phyloP scores from a whole-genome alignment of 306 rosid genomes.

The Biancaea sappan region DNA sequence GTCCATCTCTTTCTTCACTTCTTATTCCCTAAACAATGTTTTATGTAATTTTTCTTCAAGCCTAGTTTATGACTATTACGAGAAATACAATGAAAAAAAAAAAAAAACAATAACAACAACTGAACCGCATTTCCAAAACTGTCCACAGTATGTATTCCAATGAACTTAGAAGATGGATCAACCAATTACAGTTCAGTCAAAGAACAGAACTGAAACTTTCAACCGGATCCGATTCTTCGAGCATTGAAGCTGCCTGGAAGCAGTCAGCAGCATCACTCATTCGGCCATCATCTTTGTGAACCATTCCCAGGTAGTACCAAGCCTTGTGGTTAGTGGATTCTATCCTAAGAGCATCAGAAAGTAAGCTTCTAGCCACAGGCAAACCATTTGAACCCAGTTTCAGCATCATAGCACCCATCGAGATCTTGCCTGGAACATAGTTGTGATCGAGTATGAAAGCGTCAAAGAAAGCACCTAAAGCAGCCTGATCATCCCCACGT shows the following conservation, averaged over 20 bases:
- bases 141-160: constrained; percentile 6
- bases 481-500: constrained; percentile 57
- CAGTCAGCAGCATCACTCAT: constrained; percentile 78
- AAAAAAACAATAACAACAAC: not conserved
- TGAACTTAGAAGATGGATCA: constrained; percentile 8
- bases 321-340: constrained; percentile 85
- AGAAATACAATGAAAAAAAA: not conserved
- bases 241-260: constrained; percentile 96
- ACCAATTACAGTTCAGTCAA: constrained; percentile 42
- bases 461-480: constrained; percentile 50
- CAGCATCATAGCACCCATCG: constrained; percentile 52
- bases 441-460: constrained; percentile 66
- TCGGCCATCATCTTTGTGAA: constrained; percentile 79
- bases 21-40: constrained; percentile 33
- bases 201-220: constrained; percentile 70
- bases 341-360: constrained; percentile 77
- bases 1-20: constrained; percentile 3
- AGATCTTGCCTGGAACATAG: constrained; percentile 72
- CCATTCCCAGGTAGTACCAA: constrained; percentile 80
- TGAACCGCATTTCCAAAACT: constrained; percentile 29
- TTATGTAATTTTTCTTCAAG: constrained; percentile 14
- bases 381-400: constrained; percentile 56
- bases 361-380: constrained; percentile 75
- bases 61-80: constrained; percentile 35
- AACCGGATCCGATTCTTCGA: constrained; percentile 85